phyloP scores from a whole-genome alignment of 2,329 filamentous ascomycete species.

The Cladosporium halotolerans region DNA sequence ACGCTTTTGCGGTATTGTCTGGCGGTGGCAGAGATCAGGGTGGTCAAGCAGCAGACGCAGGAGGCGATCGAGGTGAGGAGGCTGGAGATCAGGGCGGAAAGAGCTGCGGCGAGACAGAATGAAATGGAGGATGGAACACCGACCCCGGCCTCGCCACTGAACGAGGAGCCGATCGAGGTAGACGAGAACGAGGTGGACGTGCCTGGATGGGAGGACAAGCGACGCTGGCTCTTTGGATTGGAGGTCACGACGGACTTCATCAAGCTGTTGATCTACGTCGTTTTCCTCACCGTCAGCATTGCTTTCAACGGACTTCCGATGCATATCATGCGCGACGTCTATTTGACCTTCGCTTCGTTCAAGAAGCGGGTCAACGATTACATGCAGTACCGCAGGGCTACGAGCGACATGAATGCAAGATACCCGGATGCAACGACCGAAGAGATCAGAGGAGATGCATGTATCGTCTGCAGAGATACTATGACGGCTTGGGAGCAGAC shows the following conservation, averaged over 20 bases:
- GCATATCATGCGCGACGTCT: conserved; percentile 92
- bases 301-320: conserved; percentile 93
- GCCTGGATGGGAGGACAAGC: conserved; percentile 92
- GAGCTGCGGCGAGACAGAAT: conserved; percentile 44
- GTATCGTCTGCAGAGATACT: conserved; percentile 94
- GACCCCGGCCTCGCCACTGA: conserved; percentile 44
- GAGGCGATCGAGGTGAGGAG: conserved; percentile 63
- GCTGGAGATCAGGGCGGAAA: conserved; percentile 52
- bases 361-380: conserved; percentile 83
- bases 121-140: conserved; percentile 32
- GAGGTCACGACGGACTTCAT: conserved; percentile 77
- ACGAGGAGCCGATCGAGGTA: conserved; percentile 55
- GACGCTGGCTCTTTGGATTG: conserved; percentile 82
- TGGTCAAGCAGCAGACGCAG: conserved; percentile 67
- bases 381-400: conserved; percentile 81
- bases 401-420: conserved; percentile 82
- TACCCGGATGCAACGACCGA: conserved; percentile 87
- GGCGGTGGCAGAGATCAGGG: conserved; percentile 68
- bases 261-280: conserved; percentile 81
- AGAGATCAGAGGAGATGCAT: conserved; percentile 80
- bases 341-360: conserved; percentile 89
- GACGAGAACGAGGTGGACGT: conserved; percentile 94
- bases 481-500: conserved; percentile 74
- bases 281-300: conserved; percentile 89
- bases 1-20: conserved; percentile 74